Conservation (phyloP, 805 yeast genomes). For the Yarrowia keelungensis region DNA sequence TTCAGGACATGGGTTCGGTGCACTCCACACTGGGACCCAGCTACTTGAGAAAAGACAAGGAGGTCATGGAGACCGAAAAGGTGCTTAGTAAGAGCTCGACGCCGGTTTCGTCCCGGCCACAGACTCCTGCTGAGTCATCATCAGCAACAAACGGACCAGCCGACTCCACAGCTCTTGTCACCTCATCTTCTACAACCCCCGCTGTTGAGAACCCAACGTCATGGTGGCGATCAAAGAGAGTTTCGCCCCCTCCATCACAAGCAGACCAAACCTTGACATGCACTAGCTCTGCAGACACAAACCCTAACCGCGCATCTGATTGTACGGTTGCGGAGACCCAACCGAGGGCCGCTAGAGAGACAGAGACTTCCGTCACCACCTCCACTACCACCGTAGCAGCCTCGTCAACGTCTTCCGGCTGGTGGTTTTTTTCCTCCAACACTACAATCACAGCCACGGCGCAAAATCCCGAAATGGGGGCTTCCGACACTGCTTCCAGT, state of each 20-base stretch:
- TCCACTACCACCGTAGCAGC: conserved; percentile 16
- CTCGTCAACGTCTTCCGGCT: conserved; percentile 10
- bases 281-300: conserved; percentile 4
- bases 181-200: too few relatives aligned
- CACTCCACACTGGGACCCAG: conserved; percentile 26
- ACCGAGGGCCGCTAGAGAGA: background rate
- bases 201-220: conserved; percentile 29
- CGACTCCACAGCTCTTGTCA: background rate
- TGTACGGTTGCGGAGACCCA: conserved; percentile 34
- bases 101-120: background rate
- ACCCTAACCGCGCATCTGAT: conserved; percentile 39
- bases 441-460: conserved; percentile 1
- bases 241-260: conserved; percentile 31
- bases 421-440: conserved; percentile 35
- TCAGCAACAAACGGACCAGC: background rate
- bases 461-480: background rate
- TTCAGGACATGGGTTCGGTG: conserved; percentile 31
- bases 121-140: background rate
- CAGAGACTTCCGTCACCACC: background rate
- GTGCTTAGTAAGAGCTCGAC: background rate
- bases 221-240: conserved; percentile 34
- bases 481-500: background rate
- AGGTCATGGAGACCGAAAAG: conserved; percentile 21
- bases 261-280: conserved; percentile 17
- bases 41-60: conserved; percentile 9